Evolutionary conservation across 768 basidiomycete genomes (phyloP).

Genomic region (Pulveroboletus sp.): DNA sequence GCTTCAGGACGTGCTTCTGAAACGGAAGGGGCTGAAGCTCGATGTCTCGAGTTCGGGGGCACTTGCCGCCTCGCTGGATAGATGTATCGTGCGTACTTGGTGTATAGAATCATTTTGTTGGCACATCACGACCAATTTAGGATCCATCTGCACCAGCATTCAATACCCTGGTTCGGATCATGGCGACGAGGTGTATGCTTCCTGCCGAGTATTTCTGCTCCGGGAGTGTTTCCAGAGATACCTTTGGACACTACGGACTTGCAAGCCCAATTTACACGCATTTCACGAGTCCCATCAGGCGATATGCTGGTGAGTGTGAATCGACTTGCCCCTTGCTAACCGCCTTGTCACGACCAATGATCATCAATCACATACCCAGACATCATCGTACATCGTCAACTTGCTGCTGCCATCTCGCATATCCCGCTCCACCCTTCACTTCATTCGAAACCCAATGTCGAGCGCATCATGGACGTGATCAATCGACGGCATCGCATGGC

Average conservation of each 20-base stretch:
- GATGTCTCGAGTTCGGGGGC: constrained; percentile 92
- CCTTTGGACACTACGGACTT: constrained; percentile 97
- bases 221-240: constrained; percentile 86
- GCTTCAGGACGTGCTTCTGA: constrained; percentile 84
- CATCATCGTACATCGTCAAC: constrained; percentile 90
- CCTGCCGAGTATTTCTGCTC: constrained; percentile 98
- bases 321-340: background rate
- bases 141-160: constrained; percentile 83
- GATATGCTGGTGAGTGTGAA: constrained; percentile 73
- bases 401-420: constrained; percentile 84
- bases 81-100: constrained; percentile 63
- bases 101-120: background rate
- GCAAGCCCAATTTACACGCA: constrained; percentile 97
- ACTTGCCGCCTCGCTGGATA: constrained; percentile 82
- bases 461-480: constrained; percentile 78
- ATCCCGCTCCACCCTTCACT: constrained; percentile 79
- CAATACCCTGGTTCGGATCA: constrained; percentile 96
- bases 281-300: constrained; percentile 95
- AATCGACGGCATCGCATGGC: constrained; percentile 94
- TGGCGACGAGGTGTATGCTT: constrained; percentile 98
- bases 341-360: background rate
- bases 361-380: constrained; percentile 40
- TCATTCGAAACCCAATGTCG: constrained; percentile 85
- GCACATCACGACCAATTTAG: constrained; percentile 34
- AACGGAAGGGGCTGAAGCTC: constrained; percentile 74